Base-by-base conservation (phyloP, 1,284 basidiomycete species). In the Violaceomyces palustris region DNA sequence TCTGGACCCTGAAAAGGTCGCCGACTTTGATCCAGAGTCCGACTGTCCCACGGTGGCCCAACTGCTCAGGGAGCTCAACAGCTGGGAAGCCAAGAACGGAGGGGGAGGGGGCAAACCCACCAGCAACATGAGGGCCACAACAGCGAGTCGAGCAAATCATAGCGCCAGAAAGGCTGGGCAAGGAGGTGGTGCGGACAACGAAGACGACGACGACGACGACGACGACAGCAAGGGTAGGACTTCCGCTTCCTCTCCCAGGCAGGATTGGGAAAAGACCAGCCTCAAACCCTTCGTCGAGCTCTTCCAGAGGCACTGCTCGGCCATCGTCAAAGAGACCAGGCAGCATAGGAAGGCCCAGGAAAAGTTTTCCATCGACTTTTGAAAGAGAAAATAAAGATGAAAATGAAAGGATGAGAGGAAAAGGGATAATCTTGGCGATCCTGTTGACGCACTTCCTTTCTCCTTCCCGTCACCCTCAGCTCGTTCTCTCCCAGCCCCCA, bases 261-360 rank as follows among this genome's bases (percentile, higher is more conserved):
- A 43, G 80, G 65, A 80, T 79, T 81, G 78, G 75, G 75, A 78
- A 25, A 72, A 76, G 31, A 81, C 79, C 22, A 77, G 77, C 24
- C 75, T 98, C 53, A 86, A 83, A 66, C 86, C 87, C 3, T 97
- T 91, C 67, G 84, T 98, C 27, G 87, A 92, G 37, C 81, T 94
- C 78, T 77, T 98, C 53, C 88, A 97, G 52, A 79, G 79, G 64
- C 87, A 96, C 51, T 75, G 77, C 15, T 51, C 48, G 35, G 51
- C 56, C 4, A 55, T 60, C 19, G 51, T 51, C 18, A 60, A 51
- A 17, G 51, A 60, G 35, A 52, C 56, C 0, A 29, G 56, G 9
- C 42, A 44, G 3, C 8, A 26, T 14, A 35, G 56, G 1, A 39
- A 42, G 19, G 45, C 47, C 12, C 56, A 60, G 44, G 48, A 60